These are phyloP conservation scores for Tuber melanosporum DNA, from an alignment of 495 filamentous ascomycete species.

Conservation along the genomic window DNA sequence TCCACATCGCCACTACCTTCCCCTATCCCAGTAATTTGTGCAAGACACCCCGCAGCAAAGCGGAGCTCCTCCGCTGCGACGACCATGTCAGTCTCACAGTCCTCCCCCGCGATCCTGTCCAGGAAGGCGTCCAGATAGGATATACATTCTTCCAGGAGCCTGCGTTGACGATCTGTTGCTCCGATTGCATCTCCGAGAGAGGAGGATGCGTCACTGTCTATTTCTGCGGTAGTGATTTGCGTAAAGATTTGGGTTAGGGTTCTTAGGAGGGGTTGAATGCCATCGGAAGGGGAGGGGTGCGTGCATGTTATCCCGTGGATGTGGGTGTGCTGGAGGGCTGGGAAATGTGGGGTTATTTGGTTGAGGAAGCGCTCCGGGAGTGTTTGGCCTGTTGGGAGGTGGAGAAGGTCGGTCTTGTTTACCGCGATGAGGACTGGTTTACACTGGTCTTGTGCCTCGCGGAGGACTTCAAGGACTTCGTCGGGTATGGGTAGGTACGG, in stretches of 20 bases:
- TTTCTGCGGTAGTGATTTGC: conserved; percentile 58
- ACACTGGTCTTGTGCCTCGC: conserved; percentile 51
- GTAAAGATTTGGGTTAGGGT: conserved; percentile 62
- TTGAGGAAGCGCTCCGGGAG: conserved; percentile 27
- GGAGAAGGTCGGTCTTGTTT: conserved; percentile 72
- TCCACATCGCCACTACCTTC: conserved; percentile 83
- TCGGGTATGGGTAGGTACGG: conserved; percentile 49
- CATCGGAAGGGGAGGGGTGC: conserved; percentile 37
- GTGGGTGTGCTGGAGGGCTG: conserved; percentile 43
- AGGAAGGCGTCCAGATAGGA: conserved; percentile 66
- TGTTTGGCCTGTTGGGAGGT: conserved; percentile 14
- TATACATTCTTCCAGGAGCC: conserved; percentile 67
- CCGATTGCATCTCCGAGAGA: conserved; percentile 66
- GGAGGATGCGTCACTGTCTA: conserved; percentile 38
- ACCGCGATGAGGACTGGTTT: conserved; percentile 63
- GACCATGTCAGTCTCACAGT: conserved; percentile 67
- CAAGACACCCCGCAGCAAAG: conserved; percentile 69
- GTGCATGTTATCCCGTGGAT: conserved; percentile 67
- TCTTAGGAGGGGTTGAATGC: conserved; percentile 62
- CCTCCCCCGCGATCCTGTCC: conserved; percentile 43
- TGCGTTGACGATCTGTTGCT: conserved; percentile 80
- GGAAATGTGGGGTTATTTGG: conserved; percentile 22
- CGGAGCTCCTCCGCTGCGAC: conserved; percentile 87
- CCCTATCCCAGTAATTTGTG: conserved; percentile 80
- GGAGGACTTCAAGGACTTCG: conserved; percentile 55